These are phyloP conservation scores for Phytopythium montanum DNA, from an alignment of 352 stramenopile genomes.

Conservation along the genomic window DNA sequence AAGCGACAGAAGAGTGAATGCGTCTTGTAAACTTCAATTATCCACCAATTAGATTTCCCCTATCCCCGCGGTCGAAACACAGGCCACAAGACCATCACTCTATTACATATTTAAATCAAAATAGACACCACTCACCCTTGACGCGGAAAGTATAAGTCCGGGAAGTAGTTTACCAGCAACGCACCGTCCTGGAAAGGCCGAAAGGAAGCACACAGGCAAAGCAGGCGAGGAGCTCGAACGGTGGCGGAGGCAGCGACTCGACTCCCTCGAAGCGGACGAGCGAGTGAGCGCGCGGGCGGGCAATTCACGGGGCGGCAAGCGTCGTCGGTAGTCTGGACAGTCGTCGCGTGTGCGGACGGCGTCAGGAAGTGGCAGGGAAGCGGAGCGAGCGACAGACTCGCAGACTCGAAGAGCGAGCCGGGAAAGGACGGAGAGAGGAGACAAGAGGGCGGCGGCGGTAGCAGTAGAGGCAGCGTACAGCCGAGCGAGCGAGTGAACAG, in stretches of 20 bases:
- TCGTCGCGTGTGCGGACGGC: neutral
- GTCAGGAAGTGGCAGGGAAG: neutral
- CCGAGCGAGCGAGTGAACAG: neutral
- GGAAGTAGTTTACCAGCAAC: neutral
- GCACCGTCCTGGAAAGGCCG: neutral
- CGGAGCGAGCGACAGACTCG: neutral
- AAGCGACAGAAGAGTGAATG: neutral
- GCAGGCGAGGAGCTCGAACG: neutral
- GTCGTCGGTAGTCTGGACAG: neutral
- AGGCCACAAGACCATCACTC: neutral
- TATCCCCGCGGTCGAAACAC: neutral
- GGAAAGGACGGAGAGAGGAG: neutral
- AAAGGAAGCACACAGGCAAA: constrained; percentile 4
- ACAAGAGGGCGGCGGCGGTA: neutral
- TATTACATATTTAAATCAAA: too few species aligned
- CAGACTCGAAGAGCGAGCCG: neutral
- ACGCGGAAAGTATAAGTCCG: neutral
- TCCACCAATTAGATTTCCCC: constrained; percentile 3
- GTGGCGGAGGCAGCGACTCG: neutral
- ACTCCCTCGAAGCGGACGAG: neutral
- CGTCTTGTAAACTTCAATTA: constrained; percentile 1
- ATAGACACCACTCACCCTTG: too few species aligned
- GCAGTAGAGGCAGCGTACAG: neutral
- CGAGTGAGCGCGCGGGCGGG: neutral
- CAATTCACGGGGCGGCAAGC: neutral